A percentile compares a stretch with the other conserved stretches of the same genome.
Conservation (phyloP, 139 green algal species). For the Eudorina sp. region DNA sequence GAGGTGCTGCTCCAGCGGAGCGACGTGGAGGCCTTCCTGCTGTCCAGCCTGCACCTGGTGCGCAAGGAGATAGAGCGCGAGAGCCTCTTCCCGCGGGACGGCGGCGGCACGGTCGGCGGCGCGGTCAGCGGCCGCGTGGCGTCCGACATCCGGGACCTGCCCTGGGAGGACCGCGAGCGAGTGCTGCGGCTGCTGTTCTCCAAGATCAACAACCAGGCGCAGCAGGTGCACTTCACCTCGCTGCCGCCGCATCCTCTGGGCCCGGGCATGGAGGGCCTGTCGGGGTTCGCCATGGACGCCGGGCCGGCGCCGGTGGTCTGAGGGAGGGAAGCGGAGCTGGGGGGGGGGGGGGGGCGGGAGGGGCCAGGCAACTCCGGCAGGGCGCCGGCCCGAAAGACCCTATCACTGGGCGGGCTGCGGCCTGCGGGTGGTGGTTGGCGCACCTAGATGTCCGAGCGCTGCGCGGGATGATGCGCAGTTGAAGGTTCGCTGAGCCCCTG, state of each 20-base stretch:
- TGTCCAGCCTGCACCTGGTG: constrained; percentile 83
- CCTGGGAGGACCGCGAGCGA: constrained; percentile 88
- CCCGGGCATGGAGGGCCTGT: not conserved
- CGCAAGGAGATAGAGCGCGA: constrained; percentile 59
- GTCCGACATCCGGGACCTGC: constrained; percentile 79
- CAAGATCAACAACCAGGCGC: constrained; percentile 81
- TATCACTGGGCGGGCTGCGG: too few relatives aligned
- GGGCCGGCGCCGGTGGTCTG: constrained; percentile 28
- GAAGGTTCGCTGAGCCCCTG: too few relatives aligned
- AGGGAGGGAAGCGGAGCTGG: too few relatives aligned
- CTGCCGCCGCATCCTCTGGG: constrained; percentile 62
- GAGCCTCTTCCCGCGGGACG: constrained; percentile 34
- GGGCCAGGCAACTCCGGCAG: too few relatives aligned
- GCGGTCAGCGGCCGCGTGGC: not conserved
- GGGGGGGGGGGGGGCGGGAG: too few relatives aligned
- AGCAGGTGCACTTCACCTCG: constrained; percentile 66
- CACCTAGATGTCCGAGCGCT: too few relatives aligned
- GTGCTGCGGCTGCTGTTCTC: constrained; percentile 89
- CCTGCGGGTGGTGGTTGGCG: too few relatives aligned
- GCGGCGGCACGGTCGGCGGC: not conserved
- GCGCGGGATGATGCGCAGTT: too few relatives aligned
- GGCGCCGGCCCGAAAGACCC: too few relatives aligned
- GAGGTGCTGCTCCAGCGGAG: constrained; percentile 87
- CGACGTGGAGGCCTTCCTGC: constrained; percentile 94
- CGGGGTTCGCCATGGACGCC: not conserved